phyloP scores from a whole-genome alignment of 345 rosid genomes.

The Arabidopsis suecica region DNA sequence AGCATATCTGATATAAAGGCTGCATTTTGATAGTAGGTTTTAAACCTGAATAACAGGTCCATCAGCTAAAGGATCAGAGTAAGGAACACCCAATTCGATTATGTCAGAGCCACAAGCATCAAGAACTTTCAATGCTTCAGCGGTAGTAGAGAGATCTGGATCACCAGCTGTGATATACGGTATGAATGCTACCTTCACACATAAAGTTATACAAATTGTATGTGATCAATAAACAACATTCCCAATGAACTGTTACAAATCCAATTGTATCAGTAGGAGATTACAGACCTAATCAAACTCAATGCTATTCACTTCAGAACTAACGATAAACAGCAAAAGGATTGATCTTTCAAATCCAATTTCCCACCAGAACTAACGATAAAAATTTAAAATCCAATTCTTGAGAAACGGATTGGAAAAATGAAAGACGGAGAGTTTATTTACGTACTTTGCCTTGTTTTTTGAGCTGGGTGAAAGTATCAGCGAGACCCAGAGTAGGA shows the following conservation, averaged over 20 bases:
- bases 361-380: slow-evolving; percentile 20
- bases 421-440: background rate
- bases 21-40: background rate
- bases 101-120: slow-evolving; percentile 85
- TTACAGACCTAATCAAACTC: background rate
- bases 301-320: slow-evolving; percentile 19
- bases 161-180: slow-evolving; percentile 98
- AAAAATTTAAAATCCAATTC: background rate
- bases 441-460: slow-evolving; percentile 70
- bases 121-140: slow-evolving; percentile 80
- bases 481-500: slow-evolving; percentile 63
- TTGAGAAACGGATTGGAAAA: background rate
- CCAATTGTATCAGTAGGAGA: background rate
- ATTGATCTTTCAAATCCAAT: background rate
- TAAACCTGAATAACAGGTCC: slow-evolving; percentile 95
- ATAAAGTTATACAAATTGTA: background rate
- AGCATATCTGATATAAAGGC: slow-evolving; percentile 2
- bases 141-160: slow-evolving; percentile 94
- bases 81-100: slow-evolving; percentile 84
- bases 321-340: background rate
- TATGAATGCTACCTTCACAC: slow-evolving; percentile 78
- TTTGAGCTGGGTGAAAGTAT: slow-evolving; percentile 67
- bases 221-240: background rate
- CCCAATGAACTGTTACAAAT: background rate
- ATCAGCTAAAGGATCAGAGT: slow-evolving; percentile 96